These are phyloP conservation scores for Exidia glandulosa DNA, from an alignment of 768 basidiomycete species.

Conservation along the genomic window DNA sequence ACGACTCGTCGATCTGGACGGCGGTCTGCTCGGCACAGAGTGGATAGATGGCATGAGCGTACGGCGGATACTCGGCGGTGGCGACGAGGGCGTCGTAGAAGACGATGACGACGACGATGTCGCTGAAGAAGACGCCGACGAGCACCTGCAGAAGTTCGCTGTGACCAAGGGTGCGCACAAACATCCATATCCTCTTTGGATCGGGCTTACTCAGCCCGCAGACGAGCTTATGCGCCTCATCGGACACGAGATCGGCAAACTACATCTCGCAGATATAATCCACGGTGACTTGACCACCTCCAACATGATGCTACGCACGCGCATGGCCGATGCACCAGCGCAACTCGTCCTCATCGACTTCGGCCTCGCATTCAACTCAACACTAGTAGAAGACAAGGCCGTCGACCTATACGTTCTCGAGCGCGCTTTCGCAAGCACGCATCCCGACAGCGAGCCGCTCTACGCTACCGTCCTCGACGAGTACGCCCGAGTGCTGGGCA, in stretches of 20 bases:
- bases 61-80: conserved; percentile 69
- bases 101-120: conserved; percentile 30
- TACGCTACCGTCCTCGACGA: conserved; percentile 40
- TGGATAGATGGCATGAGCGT: conserved; percentile 83
- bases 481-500: conserved; percentile 44
- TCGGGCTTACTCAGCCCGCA: conserved; percentile 17
- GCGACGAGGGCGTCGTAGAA: conserved; percentile 40
- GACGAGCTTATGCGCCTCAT: conserved; percentile 69
- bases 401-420: conserved; percentile 97
- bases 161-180: conserved; percentile 44
- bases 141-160: conserved; percentile 37
- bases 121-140: conserved; percentile 22
- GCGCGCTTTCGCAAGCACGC: conserved; percentile 89
- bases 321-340: conserved; percentile 13
- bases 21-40: conserved; percentile 82
- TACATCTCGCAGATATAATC: conserved; percentile 81
- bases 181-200: neutral
- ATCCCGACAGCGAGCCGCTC: conserved; percentile 75
- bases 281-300: conserved; percentile 97
- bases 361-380: conserved; percentile 77
- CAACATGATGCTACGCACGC: conserved; percentile 87
- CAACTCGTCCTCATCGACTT: conserved; percentile 68
- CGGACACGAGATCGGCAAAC: conserved; percentile 75
- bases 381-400: conserved; percentile 84
- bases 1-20: conserved; percentile 71